These are phyloP conservation scores for Phytophthora kernoviae DNA, from an alignment of 352 stramenopile genomes.

Conservation along the genomic window DNA sequence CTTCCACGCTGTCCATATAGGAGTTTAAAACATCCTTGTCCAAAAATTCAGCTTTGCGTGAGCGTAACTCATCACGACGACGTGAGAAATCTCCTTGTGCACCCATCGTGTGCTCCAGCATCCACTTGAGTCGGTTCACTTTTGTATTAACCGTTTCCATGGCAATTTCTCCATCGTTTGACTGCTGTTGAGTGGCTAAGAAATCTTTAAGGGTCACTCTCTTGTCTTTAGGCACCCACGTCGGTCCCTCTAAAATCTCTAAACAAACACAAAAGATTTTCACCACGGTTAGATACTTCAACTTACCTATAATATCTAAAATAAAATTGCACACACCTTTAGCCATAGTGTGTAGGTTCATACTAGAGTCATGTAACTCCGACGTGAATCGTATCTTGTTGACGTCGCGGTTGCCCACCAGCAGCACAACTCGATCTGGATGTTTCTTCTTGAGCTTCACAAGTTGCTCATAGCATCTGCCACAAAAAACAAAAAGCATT, in stretches of 20 bases:
- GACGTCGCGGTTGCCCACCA: conserved; percentile 94
- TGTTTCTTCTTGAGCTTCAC: conserved; percentile 88
- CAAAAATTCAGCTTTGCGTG: conserved; percentile 33
- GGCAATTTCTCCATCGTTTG: background rate
- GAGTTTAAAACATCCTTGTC: conserved; percentile 86
- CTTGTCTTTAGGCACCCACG: conserved; percentile 65
- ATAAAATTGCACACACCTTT: conserved; percentile 34
- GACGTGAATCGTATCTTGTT: conserved; percentile 93
- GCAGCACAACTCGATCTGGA: conserved; percentile 88
- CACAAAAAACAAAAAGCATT: background rate
- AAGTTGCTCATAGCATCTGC: conserved; percentile 81
- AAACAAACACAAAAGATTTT: conserved; percentile 5
- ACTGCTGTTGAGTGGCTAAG: conserved; percentile 34
- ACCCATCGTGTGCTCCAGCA: conserved; percentile 92
- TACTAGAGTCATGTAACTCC: conserved; percentile 77
- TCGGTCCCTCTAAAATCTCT: conserved; percentile 76
- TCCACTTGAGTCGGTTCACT: conserved; percentile 87
- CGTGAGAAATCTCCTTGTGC: conserved; percentile 91
- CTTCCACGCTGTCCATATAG: conserved; percentile 73
- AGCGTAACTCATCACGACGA: conserved; percentile 74
- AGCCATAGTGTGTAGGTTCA: conserved; percentile 67
- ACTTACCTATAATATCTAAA: background rate
- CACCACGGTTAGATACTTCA: conserved; percentile 1
- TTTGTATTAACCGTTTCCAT: conserved; percentile 64
- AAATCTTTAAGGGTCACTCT: conserved; percentile 60